Conservation (phyloP, 768 basidiomycete species). For the Mrakia gelida region DNA sequence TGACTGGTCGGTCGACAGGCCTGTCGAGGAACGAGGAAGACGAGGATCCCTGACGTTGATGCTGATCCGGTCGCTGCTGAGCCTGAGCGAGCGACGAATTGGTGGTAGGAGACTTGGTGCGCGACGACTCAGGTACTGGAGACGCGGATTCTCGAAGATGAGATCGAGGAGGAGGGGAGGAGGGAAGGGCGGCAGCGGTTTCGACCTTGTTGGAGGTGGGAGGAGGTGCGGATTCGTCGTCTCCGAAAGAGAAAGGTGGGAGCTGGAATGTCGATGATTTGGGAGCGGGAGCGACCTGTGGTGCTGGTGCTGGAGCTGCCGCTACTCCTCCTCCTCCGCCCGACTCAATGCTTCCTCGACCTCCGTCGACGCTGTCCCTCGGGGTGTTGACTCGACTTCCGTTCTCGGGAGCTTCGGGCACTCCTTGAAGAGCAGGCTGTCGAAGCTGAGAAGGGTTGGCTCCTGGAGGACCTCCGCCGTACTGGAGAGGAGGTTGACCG, state of each 20-base stretch:
- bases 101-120: background rate
- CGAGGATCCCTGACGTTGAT: background rate
- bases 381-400: background rate
- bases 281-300: background rate
- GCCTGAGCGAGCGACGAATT: background rate
- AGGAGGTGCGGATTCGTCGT: conserved; percentile 28
- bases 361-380: background rate
- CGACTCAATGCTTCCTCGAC: background rate
- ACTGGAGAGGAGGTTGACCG: background rate
- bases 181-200: background rate
- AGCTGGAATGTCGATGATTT: conserved; percentile 35
- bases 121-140: background rate
- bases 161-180: conserved; percentile 11
- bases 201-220: background rate
- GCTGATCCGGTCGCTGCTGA: background rate
- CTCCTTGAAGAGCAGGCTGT: conserved; percentile 4
- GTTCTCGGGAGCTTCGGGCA: conserved; percentile 9
- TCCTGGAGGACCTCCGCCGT: background rate
- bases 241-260: conserved; percentile 41
- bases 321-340: background rate
- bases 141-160: background rate
- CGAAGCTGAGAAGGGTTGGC: background rate
- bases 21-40: background rate
- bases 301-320: background rate
- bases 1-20: background rate